phyloP scores from a whole-genome alignment of 768 basidiomycete species.

The Boletus tomentosulus region DNA sequence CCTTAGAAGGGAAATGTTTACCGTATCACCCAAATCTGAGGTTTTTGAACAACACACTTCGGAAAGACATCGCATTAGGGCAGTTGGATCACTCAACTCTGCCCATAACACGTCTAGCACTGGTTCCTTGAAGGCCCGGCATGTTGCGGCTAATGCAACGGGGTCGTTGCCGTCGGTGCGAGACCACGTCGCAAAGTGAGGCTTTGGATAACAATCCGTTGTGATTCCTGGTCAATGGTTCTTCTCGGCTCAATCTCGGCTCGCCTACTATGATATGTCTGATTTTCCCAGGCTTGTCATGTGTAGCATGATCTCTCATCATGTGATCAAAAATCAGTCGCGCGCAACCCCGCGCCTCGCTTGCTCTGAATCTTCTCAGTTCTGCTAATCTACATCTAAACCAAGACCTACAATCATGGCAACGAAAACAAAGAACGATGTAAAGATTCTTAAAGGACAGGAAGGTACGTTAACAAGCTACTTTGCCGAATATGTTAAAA shows the following conservation, averaged over 20 bases:
- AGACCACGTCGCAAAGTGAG: too few relatives aligned
- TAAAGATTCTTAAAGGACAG: slow-evolving; percentile 68
- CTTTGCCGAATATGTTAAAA: neutral
- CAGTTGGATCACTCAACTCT: neutral
- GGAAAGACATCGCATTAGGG: neutral
- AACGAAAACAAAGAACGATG: slow-evolving; percentile 51
- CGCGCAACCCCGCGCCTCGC: neutral
- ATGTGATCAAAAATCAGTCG: neutral
- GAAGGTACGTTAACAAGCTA: slow-evolving; percentile 43
- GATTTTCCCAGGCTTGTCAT: too few relatives aligned
- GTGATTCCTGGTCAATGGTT: too few relatives aligned
- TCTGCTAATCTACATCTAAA: neutral
- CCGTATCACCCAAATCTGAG: neutral
- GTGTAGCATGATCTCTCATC: neutral
- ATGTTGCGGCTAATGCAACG: neutral
- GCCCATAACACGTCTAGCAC: neutral
- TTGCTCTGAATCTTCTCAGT: neutral
- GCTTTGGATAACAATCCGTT: too few relatives aligned
- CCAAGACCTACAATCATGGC: slow-evolving; percentile 26
- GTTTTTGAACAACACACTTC: neutral
- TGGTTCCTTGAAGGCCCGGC: neutral
- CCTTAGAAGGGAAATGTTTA: neutral
- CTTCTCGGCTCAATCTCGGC: too few relatives aligned
- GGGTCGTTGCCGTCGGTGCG: neutral
- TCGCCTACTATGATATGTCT: too few relatives aligned